These are phyloP conservation scores for Silybum marianum DNA, from an alignment of 129 eudicot genomes.

Conservation along the genomic window DNA sequence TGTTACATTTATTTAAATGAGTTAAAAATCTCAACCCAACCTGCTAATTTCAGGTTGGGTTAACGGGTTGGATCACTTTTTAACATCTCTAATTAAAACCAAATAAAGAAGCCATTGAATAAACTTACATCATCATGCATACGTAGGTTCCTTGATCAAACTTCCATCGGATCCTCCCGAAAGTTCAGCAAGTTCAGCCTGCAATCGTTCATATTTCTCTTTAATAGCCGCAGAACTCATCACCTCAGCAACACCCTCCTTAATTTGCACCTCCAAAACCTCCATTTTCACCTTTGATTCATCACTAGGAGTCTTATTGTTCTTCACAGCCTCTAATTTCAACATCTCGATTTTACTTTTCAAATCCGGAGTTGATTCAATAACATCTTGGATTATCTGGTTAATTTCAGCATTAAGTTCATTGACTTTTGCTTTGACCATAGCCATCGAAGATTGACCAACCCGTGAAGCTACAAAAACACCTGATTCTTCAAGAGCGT, in stretches of 20 bases:
- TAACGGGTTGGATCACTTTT: too few relatives aligned
- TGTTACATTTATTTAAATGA: too few relatives aligned
- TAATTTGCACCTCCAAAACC: constrained; percentile 54
- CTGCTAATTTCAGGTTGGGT: too few relatives aligned
- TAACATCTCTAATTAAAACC: too few relatives aligned
- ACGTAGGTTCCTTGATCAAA: constrained; percentile 31
- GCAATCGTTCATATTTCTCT: constrained; percentile 56
- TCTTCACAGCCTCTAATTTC: constrained; percentile 49
- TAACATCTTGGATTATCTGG: constrained; percentile 48
- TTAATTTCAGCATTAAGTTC: constrained; percentile 56
- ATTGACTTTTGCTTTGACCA: constrained; percentile 42
- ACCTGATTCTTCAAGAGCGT: constrained; percentile 48
- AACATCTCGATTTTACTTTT: constrained; percentile 58
- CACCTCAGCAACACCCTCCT: constrained; percentile 57
- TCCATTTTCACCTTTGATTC: constrained; percentile 60
- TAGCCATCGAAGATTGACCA: constrained; percentile 29
- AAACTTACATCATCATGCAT: constrained; percentile 35
- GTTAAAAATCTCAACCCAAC: too few relatives aligned
- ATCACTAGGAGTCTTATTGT: constrained; percentile 47
- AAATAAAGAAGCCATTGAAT: not conserved
- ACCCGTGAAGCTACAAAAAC: constrained; percentile 43
- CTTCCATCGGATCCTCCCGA: constrained; percentile 50
- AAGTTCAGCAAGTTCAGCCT: constrained; percentile 53
- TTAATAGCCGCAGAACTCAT: constrained; percentile 45
- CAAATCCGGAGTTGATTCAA: constrained; percentile 60